Base-by-base conservation (phyloP, 2,329 filamentous ascomycete genomes). In the Paramyrothecium sp. region DNA sequence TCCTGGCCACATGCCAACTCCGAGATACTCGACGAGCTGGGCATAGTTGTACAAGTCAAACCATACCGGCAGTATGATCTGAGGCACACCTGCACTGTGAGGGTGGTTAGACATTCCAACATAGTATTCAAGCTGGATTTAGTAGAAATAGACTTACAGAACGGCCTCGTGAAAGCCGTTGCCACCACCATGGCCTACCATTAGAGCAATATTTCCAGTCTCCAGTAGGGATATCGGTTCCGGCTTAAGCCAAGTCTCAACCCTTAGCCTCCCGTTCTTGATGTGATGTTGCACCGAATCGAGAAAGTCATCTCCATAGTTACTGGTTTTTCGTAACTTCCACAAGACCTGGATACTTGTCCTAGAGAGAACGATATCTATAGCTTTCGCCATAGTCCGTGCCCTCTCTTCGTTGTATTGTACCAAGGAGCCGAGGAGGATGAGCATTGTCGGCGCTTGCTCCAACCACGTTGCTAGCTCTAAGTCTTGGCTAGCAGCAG, bases 381-480 rank as follows among this genome's bases (percentile, higher is more conserved):
- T 38, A 2, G 66, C 68, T 3, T 53, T 41, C 0, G 62, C 62
- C 72, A 75, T 73, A 11, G 46, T 55, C 3, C 17, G 41, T 12
- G 69, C 70, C 16, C 62, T 58, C 2, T 58, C 46, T 53, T 67
- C 57, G 26, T 57, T 57, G 49, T 65, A 68, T 3, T 61, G 60
- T 22, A 73, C 66, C 5, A 73, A 66, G 1, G 75, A 80, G 0
- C 80, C 80, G 2, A 82, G 68, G 56, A 78, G 81, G n/a, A 82
- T 71, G 11, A 82, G 68, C 2, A 82, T 65, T 0, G 79, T 82
- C 11, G 63, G 13, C 4, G 5, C 38, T 3, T 12, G 61, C 1
- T 64, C 60, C 10, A 82, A 61, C 80, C 80, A 82, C n/a, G 38
- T 16, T 3, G 72, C 69, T 33, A 84, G 65, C 44, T 76, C 74